A percentile compares a stretch with the other conserved stretches of the same genome.
Conservation (phyloP, 2,329 filamentous ascomycete genomes). For the Harringtonia aguacate region DNA sequence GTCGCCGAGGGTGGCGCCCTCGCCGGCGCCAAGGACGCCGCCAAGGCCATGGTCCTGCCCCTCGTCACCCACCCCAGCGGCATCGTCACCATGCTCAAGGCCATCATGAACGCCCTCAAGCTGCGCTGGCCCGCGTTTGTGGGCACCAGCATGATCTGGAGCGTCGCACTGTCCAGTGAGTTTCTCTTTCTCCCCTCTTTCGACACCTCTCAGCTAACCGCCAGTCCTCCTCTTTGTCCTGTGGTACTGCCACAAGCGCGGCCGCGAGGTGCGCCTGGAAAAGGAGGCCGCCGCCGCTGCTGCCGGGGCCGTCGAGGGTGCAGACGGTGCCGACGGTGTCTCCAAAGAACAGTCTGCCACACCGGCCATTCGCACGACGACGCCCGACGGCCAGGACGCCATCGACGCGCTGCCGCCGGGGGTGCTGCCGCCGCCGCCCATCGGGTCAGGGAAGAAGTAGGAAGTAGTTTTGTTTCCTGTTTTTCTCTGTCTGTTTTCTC, state of each 20-base stretch:
- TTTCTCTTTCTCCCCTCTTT: constrained; percentile 11
- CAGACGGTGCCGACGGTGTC: no score
- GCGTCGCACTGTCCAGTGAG: constrained; percentile 76
- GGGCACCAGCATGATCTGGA: constrained; percentile 86
- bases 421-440: constrained; percentile 3
- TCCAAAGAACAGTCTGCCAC: no score
- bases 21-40: constrained; percentile 44
- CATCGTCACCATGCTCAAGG: constrained; percentile 71
- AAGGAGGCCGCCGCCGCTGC: constrained; percentile 22
- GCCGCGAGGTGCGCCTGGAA: constrained; percentile 68
- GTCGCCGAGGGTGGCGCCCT: no score
- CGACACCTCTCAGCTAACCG: background rate
- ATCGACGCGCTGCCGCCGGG: no score
- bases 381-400: no score
- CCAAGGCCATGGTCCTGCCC: constrained; percentile 57
- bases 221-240: constrained; percentile 82
- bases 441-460: background rate
- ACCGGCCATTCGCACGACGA: no score
- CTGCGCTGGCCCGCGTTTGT: constrained; percentile 82
- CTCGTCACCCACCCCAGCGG: constrained; percentile 81
- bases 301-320: background rate
- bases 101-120: constrained; percentile 84
- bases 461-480: background rate
- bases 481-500: background rate
- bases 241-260: constrained; percentile 98